These are phyloP conservation scores for Orbilia brochopaga DNA, from an alignment of 2,329 filamentous ascomycete species.

Conservation along the genomic window DNA sequence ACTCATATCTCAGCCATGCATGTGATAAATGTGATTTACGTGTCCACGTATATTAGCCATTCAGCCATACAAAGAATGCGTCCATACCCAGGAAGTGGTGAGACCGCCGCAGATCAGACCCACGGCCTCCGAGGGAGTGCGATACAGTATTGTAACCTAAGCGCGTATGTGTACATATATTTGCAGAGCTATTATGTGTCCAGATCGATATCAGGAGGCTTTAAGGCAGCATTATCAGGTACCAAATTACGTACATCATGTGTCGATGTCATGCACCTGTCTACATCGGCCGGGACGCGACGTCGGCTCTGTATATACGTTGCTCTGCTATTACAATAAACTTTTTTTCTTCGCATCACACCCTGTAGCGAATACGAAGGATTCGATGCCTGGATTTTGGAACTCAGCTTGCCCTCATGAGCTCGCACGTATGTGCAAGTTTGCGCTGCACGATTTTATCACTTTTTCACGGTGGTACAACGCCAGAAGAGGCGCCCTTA, in stretches of 20 bases:
- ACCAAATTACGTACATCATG: conserved; percentile 6
- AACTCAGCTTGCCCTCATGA: background rate
- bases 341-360: background rate
- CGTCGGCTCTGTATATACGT: background rate
- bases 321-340: background rate
- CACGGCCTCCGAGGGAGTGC: too few species aligned
- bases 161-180: background rate
- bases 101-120: too few species aligned
- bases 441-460: conserved; percentile 24
- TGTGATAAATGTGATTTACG: background rate
- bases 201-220: background rate
- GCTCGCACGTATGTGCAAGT: conserved; percentile 5
- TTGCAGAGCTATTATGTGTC: background rate
- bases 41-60: background rate
- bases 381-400: background rate
- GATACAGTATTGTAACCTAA: background rate
- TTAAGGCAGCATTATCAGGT: background rate
- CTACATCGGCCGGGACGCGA: conserved; percentile 8
- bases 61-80: background rate
- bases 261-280: conserved; percentile 7
- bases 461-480: conserved; percentile 24
- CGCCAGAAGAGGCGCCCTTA: conserved; percentile 19
- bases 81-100: background rate
- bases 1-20: background rate
- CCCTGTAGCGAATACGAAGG: conserved; percentile 1